These are phyloP conservation scores for Meyerozyma sp. DNA, from an alignment of 1,139 yeast genomes.

Conservation along the genomic window DNA sequence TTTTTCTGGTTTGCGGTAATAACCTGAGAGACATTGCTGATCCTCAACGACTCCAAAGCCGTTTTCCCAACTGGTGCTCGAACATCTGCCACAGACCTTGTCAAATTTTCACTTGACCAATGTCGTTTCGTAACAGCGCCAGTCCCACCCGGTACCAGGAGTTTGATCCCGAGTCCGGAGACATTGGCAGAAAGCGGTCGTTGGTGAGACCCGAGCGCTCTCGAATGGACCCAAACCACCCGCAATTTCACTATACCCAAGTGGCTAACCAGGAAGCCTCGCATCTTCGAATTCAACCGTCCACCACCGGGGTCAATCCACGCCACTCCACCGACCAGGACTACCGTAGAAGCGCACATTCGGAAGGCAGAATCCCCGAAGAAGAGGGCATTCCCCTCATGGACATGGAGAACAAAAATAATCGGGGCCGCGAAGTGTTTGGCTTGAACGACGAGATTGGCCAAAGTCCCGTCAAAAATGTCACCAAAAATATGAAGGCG, in stretches of 20 bases:
- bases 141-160: slow-evolving; percentile 28
- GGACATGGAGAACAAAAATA: slow-evolving; percentile 24
- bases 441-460: slow-evolving; percentile 57
- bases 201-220: slow-evolving; percentile 79
- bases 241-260: slow-evolving; percentile 77
- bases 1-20: too few species aligned
- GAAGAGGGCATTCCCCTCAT: slow-evolving; percentile 45
- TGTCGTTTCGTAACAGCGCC: slow-evolving; percentile 12
- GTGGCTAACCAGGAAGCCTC: slow-evolving; percentile 66
- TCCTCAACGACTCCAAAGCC: too few species aligned
- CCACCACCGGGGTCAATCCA: slow-evolving; percentile 74
- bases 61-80: neutral
- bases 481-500: slow-evolving; percentile 12
- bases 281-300: slow-evolving; percentile 62
- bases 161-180: slow-evolving; percentile 47
- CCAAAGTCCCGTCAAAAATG: slow-evolving; percentile 24
- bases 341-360: slow-evolving; percentile 2
- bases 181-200: slow-evolving; percentile 54
- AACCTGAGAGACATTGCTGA: too few species aligned
- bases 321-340: slow-evolving; percentile 3
- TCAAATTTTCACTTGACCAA: neutral
- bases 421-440: slow-evolving; percentile 48
- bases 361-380: slow-evolving; percentile 11
- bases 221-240: slow-evolving; percentile 59
- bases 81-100: neutral